Evolutionary conservation across 805 yeast genomes (phyloP).

Genomic region (Ogataea parapolymorpha): DNA sequence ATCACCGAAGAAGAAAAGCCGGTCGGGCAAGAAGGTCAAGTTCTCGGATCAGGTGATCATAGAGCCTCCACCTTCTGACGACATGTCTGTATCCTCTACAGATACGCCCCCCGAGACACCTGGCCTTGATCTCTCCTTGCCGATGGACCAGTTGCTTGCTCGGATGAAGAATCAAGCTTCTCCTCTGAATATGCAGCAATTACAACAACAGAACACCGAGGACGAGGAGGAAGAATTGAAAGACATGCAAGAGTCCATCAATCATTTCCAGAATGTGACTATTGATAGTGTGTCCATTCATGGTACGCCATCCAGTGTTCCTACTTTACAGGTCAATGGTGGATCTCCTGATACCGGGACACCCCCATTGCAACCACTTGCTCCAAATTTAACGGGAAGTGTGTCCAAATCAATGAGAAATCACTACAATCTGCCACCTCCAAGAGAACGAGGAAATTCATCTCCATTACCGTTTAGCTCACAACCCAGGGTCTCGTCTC

Average conservation of each 20-base stretch:
- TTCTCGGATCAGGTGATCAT: conserved; percentile 63
- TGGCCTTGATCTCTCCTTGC: conserved; percentile 56
- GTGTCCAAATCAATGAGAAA: conserved; percentile 46
- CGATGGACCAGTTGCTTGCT: conserved; percentile 71
- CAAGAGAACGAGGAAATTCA: conserved; percentile 22
- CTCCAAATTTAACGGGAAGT: conserved; percentile 52
- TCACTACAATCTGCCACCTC: conserved; percentile 14
- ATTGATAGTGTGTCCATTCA: conserved; percentile 74
- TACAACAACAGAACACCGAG: conserved; percentile 51
- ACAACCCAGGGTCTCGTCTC: conserved; percentile 23
- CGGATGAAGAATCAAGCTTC: conserved; percentile 35
- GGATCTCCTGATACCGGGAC: conserved; percentile 10
- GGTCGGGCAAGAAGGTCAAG: conserved; percentile 58
- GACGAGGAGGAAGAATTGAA: conserved; percentile 68
- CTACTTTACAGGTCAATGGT: conserved; percentile 22
- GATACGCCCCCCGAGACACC: conserved; percentile 10
- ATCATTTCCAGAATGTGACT: conserved; percentile 70
- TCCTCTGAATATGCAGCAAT: conserved; percentile 10
- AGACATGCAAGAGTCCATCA: conserved; percentile 72
- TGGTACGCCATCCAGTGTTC: conserved; percentile 62
- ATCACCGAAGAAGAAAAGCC: conserved; percentile 35
- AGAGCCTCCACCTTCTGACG: conserved; percentile 25
- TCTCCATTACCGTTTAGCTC: conserved; percentile 15
- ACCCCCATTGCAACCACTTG: conserved; percentile 36
- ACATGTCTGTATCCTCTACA: conserved; percentile 6